Evolutionary conservation across 2,329 filamentous ascomycete species (phyloP).

Genomic region (Boeremia exigua): DNA sequence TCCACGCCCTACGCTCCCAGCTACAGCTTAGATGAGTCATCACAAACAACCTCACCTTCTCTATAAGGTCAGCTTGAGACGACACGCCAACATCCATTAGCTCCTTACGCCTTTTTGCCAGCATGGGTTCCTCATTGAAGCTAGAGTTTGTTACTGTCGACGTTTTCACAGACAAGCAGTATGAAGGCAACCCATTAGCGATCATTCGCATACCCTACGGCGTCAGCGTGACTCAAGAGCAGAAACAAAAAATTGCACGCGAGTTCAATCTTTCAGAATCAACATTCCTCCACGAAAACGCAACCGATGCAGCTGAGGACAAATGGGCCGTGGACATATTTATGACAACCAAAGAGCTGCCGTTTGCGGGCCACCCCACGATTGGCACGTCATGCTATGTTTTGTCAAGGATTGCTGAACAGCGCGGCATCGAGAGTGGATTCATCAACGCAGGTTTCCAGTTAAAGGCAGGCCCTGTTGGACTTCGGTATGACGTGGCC

Average conservation of each 20-base stretch:
- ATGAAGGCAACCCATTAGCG: slow-evolving; percentile 62
- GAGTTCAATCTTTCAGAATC: slow-evolving; percentile 67
- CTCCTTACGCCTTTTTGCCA: neutral
- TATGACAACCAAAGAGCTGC: slow-evolving; percentile 57
- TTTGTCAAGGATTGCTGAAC: slow-evolving; percentile 38
- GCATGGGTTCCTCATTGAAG: slow-evolving; percentile 25
- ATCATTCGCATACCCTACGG: slow-evolving; percentile 56
- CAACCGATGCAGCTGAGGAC: slow-evolving; percentile 21
- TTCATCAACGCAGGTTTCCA: slow-evolving; percentile 48
- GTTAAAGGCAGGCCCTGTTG: slow-evolving; percentile 55
- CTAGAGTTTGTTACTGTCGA: slow-evolving; percentile 50
- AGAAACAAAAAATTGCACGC: slow-evolving; percentile 61
- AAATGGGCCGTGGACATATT: slow-evolving; percentile 62
- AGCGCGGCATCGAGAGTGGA: slow-evolving; percentile 23
- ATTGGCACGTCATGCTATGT: slow-evolving; percentile 62
- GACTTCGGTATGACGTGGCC: slow-evolving; percentile 49
- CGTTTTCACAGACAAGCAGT: slow-evolving; percentile 58
- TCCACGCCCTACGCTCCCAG: slow-evolving; percentile 4
- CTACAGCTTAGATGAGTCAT: slow-evolving; percentile 15
- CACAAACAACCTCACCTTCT: neutral
- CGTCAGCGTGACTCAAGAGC: slow-evolving; percentile 50
- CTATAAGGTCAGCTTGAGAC: neutral
- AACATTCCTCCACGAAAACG: slow-evolving; percentile 58
- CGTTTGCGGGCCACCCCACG: slow-evolving; percentile 64
- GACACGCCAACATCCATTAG: neutral